These are phyloP conservation scores for Hypholoma fasciculare DNA, from an alignment of 768 basidiomycete genomes.

Conservation along the genomic window DNA sequence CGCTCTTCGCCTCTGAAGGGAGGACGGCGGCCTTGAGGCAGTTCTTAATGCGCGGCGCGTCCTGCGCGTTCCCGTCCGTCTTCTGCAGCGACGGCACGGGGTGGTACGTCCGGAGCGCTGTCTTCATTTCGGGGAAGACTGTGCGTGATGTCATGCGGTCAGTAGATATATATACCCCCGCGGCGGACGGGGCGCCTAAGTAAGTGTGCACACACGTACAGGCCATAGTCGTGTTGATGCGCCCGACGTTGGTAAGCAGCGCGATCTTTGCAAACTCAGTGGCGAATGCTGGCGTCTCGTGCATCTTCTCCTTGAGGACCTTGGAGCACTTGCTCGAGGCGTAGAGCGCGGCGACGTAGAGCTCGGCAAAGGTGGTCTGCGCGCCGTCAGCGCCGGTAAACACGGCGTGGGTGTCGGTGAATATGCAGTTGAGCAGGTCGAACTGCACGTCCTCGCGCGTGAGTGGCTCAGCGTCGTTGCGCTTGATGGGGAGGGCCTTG, in stretches of 20 bases:
- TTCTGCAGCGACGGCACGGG: slow-evolving; percentile 89
- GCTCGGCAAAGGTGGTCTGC: slow-evolving; percentile 72
- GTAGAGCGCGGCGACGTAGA: slow-evolving; percentile 82
- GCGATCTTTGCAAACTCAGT: slow-evolving; percentile 82
- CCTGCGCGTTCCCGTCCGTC: slow-evolving; percentile 85
- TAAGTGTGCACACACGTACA: slow-evolving; percentile 45
- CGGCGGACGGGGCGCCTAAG: slow-evolving; percentile 16
- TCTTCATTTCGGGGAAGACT: slow-evolving; percentile 96
- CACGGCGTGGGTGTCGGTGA: slow-evolving; percentile 62
- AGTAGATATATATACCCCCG: slow-evolving; percentile 20
- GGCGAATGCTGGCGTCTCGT: slow-evolving; percentile 76
- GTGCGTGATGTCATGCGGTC: slow-evolving; percentile 23
- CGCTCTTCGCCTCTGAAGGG: slow-evolving; percentile 62
- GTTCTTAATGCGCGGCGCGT: slow-evolving; percentile 91
- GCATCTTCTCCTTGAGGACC: slow-evolving; percentile 86
- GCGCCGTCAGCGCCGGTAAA: slow-evolving; percentile 68
- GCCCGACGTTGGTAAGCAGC: slow-evolving; percentile 84
- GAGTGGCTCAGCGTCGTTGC: slow-evolving; percentile 80
- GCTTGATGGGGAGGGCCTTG: slow-evolving; percentile 78
- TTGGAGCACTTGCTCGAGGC: slow-evolving; percentile 85
- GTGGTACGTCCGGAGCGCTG: slow-evolving; percentile 85
- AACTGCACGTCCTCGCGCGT: slow-evolving; percentile 85
- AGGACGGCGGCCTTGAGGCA: slow-evolving; percentile 82
- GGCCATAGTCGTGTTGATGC: slow-evolving; percentile 92
- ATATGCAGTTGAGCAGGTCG: slow-evolving; percentile 80